Conservation (phyloP, 106 monocot species). For the Platanthera guangdongensis region DNA sequence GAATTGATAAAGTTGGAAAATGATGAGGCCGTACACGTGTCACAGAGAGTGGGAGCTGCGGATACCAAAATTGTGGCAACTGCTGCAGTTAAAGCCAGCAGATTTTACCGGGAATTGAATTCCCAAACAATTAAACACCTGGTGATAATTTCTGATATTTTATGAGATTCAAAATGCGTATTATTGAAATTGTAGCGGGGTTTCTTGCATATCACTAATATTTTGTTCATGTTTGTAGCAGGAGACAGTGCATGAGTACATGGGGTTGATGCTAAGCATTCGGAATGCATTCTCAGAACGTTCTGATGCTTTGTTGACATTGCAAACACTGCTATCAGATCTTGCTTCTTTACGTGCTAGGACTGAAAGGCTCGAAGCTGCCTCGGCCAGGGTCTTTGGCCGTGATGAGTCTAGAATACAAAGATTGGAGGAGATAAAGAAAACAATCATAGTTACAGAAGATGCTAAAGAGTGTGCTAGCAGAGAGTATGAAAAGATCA, state of each 20-base stretch:
- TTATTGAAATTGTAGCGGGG: background rate
- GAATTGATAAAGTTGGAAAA: slow-evolving; percentile 85
- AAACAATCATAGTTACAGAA: slow-evolving; percentile 58
- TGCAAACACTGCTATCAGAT: slow-evolving; percentile 87
- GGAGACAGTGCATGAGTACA: slow-evolving; percentile 85
- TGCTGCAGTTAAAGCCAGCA: slow-evolving; percentile 91
- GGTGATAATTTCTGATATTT: slow-evolving; percentile 32
- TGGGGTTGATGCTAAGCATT: slow-evolving; percentile 78
- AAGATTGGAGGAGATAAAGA: slow-evolving; percentile 67
- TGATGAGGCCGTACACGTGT: slow-evolving; percentile 51
- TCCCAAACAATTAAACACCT: slow-evolving; percentile 76
- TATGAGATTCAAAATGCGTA: background rate
- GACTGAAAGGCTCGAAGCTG: slow-evolving; percentile 76
- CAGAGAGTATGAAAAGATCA: slow-evolving; percentile 82
- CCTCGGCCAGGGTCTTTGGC: slow-evolving; percentile 80
- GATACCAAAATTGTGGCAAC: slow-evolving; percentile 62
- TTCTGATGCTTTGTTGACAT: slow-evolving; percentile 73
- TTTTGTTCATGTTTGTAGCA: slow-evolving; percentile 22
- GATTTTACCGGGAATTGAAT: slow-evolving; percentile 79
- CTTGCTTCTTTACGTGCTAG: slow-evolving; percentile 58
- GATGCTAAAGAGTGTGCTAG: slow-evolving; percentile 69
- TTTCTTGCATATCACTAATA: background rate
- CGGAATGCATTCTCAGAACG: slow-evolving; percentile 78
- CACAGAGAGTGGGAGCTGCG: slow-evolving; percentile 71
- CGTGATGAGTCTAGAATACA: slow-evolving; percentile 63